Percentiles rank a stretch among this genome's conserved stretches.
Evolutionary conservation across 2,329 filamentous ascomycete species (phyloP).

Genomic region (Venturiaceae sp.): DNA sequence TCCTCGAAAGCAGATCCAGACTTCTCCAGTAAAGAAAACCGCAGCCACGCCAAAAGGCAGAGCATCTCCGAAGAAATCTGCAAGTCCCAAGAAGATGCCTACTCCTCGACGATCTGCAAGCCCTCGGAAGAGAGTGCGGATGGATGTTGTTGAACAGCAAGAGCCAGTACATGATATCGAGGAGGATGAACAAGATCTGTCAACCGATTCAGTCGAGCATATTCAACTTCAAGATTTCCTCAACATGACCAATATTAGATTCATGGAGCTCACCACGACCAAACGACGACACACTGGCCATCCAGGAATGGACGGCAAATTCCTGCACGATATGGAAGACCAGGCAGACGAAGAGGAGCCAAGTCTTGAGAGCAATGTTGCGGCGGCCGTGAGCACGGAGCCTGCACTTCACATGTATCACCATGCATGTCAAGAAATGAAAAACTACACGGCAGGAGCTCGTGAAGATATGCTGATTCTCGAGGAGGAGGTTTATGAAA

Average conservation of each 20-base stretch:
- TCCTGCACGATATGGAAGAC: constrained; percentile 24
- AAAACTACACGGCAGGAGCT: constrained; percentile 92
- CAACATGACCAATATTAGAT: constrained; percentile 90
- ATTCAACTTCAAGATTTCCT: constrained; percentile 89
- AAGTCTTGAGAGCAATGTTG: constrained; percentile 64
- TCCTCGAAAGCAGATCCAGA: constrained; percentile 34
- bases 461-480: constrained; percentile 84
- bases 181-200: constrained; percentile 25
- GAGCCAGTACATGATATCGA: constrained; percentile 16
- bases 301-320: constrained; percentile 36
- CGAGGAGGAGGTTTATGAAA: constrained; percentile 76
- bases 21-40: constrained; percentile 31
- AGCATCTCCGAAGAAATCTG: constrained; percentile 21
- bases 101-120: constrained; percentile 19
- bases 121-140: constrained; percentile 3
- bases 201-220: constrained; percentile 45
- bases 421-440: constrained; percentile 87
- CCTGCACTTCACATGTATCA: constrained; percentile 93
- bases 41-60: constrained; percentile 19
- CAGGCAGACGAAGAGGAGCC: constrained; percentile 39
- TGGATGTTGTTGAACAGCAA: constrained; percentile 14
- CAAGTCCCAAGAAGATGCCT: constrained; percentile 25
- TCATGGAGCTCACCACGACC: constrained; percentile 97
- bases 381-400: constrained; percentile 81
- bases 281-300: constrained; percentile 75